Base-by-base conservation (phyloP, 2,329 filamentous ascomycete species). In the Diaporthe sp. region DNA sequence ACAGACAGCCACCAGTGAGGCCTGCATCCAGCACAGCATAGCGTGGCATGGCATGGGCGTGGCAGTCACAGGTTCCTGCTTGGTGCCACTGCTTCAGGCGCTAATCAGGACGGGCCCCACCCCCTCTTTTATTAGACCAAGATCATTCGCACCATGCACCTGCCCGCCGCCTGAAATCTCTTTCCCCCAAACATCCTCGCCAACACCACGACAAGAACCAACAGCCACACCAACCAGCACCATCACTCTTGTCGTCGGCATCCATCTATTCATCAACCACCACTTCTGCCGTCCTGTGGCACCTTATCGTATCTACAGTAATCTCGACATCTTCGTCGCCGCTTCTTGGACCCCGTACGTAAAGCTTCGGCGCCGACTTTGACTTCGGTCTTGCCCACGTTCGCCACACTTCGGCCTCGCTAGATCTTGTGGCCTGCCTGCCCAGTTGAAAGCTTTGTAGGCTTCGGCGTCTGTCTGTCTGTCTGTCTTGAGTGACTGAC, bases 241-340 rank as follows among this genome's bases (percentile, higher is more conserved):
- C 64, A 67, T 67, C 64, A 25, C 30, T 52, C 45, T 25, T 67
- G 64, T 67, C 30, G 64, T 38, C 64, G 45, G 30, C 45, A 38
- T 35, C 45, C 54, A 50, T 61, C 33, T 19, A 40, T 60, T 55
- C 55, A 76, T 74, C 74, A 55, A 71, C 54, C 25, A 64, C 33
- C 30, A n/a, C 55, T 54, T n/a, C 61, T 47, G 19, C 19, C 54
- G 42, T 42, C 47, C 71, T 74, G 40, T 40, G 25, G 45, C 50
- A 25, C 35, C 68, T 35, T 45, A 69, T 38, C 71, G 66, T 35
- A 35, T 61, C 57, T 54, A 28, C 74, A 76, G 74, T 76, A 76
- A 73, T 74, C 52, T 68, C 72, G 40, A 60, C 71, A 55, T 55
- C 57, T 67, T 42, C 71, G 69, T 60, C 55, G 45, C 42, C 35